These are phyloP conservation scores for Wickerhamiella infanticola DNA, from an alignment of 1,139 yeast genomes.

Conservation along the genomic window DNA sequence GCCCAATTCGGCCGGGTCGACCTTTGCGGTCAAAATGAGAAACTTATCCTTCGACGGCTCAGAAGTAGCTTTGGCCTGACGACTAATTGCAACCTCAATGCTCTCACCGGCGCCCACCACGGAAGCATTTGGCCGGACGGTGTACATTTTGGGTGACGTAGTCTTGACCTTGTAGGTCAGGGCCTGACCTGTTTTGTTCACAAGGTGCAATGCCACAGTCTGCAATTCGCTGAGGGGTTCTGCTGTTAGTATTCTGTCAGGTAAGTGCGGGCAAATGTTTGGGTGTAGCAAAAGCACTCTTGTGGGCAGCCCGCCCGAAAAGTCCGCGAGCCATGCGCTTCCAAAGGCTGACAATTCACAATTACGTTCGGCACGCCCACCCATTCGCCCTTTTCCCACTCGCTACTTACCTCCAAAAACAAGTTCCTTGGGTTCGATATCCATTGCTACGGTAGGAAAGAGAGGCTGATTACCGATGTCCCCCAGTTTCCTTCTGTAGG, in stretches of 20 bases:
- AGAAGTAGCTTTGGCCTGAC: conserved; percentile 67
- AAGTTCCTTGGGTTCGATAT: conserved; percentile 41
- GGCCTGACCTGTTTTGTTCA: conserved; percentile 43
- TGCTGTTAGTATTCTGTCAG: conserved; percentile 1
- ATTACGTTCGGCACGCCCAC: not conserved
- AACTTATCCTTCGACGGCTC: conserved; percentile 84
- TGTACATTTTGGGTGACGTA: conserved; percentile 90
- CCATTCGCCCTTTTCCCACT: not conserved
- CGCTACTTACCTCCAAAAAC: conserved; percentile 59
- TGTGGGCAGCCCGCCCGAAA: not conserved
- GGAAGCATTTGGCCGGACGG: conserved; percentile 92
- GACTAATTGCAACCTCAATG: conserved; percentile 62
- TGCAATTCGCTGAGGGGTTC: conserved; percentile 55
- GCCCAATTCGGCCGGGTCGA: conserved; percentile 9
- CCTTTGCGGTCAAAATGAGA: conserved; percentile 68
- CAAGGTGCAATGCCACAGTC: conserved; percentile 51
- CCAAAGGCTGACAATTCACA: not conserved
- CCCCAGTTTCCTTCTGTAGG: no score
- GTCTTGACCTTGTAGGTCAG: conserved; percentile 94
- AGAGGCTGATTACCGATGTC: not conserved
- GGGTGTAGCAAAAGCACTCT: not conserved
- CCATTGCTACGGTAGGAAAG: conserved; percentile 28
- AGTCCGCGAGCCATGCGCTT: not conserved
- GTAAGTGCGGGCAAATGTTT: not conserved
- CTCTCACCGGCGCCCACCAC: conserved; percentile 60